These are phyloP conservation scores for Pestalotiopsis sp. DNA, from an alignment of 2,329 filamentous ascomycete genomes.

Conservation along the genomic window DNA sequence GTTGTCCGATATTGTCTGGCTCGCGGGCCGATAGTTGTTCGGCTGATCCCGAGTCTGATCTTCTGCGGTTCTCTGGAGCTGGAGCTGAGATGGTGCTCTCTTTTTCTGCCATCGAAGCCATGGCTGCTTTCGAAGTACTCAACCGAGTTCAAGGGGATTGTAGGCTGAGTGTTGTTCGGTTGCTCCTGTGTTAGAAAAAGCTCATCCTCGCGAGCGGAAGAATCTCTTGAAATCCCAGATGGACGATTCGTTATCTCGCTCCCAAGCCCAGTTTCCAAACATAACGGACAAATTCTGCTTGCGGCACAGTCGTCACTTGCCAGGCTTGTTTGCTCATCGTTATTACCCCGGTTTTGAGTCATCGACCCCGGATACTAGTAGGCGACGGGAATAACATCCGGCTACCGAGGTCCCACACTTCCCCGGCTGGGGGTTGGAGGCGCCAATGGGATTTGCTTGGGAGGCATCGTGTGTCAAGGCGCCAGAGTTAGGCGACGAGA, in stretches of 20 bases:
- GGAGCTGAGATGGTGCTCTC: background rate
- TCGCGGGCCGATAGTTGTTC: background rate
- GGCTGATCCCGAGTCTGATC: background rate
- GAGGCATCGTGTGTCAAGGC: too few relatives aligned
- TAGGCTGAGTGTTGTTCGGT: background rate
- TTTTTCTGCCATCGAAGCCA: background rate
- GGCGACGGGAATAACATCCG: background rate
- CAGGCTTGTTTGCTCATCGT: background rate
- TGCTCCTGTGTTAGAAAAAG: background rate
- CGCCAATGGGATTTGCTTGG: background rate
- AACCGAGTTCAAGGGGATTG: background rate
- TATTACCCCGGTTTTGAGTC: background rate
- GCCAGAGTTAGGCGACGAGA: too few relatives aligned
- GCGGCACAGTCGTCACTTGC: background rate
- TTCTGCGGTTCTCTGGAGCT: background rate
- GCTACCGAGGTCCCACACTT: background rate
- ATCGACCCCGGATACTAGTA: background rate
- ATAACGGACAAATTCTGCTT: background rate
- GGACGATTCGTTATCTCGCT: too few relatives aligned
- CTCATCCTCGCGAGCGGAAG: too few relatives aligned
- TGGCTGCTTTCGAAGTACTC: background rate
- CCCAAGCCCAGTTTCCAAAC: too few relatives aligned
- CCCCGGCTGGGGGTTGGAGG: background rate
- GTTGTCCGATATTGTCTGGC: background rate
- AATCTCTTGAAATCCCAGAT: too few relatives aligned